Conservation (phyloP, 2,329 filamentous ascomycete genomes). For the Pezicula neosporulosa region DNA sequence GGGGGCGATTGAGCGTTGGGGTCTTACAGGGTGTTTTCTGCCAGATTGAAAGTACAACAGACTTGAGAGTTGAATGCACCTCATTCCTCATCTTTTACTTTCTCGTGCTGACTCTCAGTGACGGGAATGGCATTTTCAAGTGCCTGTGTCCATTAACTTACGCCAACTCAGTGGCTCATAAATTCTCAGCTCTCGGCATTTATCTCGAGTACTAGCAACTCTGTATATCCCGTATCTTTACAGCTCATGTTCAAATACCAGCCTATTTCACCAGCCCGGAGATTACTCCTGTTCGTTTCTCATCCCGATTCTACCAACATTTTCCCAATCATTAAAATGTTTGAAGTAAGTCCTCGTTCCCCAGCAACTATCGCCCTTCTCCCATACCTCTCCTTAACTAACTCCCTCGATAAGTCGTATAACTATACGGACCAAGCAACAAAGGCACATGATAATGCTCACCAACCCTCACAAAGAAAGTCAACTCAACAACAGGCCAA, state of each 20-base stretch:
- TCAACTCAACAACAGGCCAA: slow-evolving; percentile 53
- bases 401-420: slow-evolving; percentile 78
- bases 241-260: no score
- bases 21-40: background rate
- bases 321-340: background rate
- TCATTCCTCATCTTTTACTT: background rate
- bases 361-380: background rate
- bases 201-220: no score
- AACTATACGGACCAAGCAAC: slow-evolving; percentile 74
- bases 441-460: slow-evolving; percentile 80
- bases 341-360: background rate
- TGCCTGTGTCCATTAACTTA: background rate
- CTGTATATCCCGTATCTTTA: no score
- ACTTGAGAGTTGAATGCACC: background rate
- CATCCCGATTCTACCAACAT: no score
- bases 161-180: no score
- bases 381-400: no score
- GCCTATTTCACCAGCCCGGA: no score
- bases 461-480: slow-evolving; percentile 45
- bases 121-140: no score
- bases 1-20: background rate
- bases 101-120: no score
- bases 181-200: no score
- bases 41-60: no score
- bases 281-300: no score